Base-by-base conservation (phyloP, 2,329 filamentous ascomycete genomes). In the Fusarium palustre region DNA sequence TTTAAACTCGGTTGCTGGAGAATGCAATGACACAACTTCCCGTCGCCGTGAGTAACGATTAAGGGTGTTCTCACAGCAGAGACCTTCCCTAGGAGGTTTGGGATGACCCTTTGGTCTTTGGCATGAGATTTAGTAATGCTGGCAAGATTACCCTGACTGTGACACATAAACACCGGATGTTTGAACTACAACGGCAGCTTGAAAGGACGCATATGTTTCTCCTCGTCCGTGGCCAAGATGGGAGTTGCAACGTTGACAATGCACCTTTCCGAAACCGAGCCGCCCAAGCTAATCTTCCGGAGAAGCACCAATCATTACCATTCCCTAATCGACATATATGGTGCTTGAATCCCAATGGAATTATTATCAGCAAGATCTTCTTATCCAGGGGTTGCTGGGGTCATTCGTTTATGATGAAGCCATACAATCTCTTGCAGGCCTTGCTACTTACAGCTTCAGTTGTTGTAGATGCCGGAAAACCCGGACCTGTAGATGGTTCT, bases 271-370 rank as follows among this genome's bases (percentile, higher is more conserved):
- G 67, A 70, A 60, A 65, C 63, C 50, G 48, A 47, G 45, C 59
- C 52, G 59, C 58, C 42, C 31, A 63, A 46, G 64, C 64, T 64
- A 74, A 74, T 71, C 59, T 58, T 74, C 71, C 72, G 72, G 52
- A 48, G 59, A 60, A 55, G 61, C 63, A 72, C 59, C 43, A 60
- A 42, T 13, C 38, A 22, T 41, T 22, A 34, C n/a, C 28, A 52
- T 48, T 10, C 34, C 15, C 30, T 34, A 30, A 20, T 24, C 31
- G 34, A 25, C 46, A 49, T 63, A 50, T 41, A 47, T 58, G 46
- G 18, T 54, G 63, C 64, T 31, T 50, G 47, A 56, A 39, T 20
- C 46, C 13, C n/a, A 25, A 25, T 41, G 8, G 4, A 33, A 24
- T 22, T 30, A 31, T 12, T 13, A 46, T 30, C 11, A 10, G 25